phyloP scores from a whole-genome alignment of 768 basidiomycete genomes.

The Russula emetica region DNA sequence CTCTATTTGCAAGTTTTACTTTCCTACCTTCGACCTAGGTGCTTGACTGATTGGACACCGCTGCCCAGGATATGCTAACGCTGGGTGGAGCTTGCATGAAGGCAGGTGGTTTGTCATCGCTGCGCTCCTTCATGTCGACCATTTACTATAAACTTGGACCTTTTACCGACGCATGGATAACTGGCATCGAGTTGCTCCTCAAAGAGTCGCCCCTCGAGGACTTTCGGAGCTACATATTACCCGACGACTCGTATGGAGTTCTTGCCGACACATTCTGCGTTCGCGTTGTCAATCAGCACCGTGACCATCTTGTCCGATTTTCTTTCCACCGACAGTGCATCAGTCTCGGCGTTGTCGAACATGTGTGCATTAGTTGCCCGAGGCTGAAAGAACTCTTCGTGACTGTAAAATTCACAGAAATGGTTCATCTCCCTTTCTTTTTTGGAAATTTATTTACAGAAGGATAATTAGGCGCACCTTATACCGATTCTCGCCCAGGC shows the following conservation, averaged over 20 bases:
- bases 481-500: slow-evolving; percentile 44
- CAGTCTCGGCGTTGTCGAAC: slow-evolving; percentile 44
- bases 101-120: slow-evolving; percentile 38
- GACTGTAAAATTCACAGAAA: slow-evolving; percentile 43
- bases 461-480: slow-evolving; percentile 38
- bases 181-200: slow-evolving; percentile 42
- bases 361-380: slow-evolving; percentile 52
- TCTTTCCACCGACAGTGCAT: slow-evolving; percentile 64
- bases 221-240: slow-evolving; percentile 61
- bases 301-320: slow-evolving; percentile 48
- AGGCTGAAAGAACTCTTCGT: slow-evolving; percentile 62
- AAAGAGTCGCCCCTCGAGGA: slow-evolving; percentile 47
- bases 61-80: slow-evolving; percentile 48
- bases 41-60: neutral
- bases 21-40: slow-evolving; percentile 8
- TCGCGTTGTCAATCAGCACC: slow-evolving; percentile 48
- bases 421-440: slow-evolving; percentile 39
- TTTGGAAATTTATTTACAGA: neutral
- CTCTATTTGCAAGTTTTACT: slow-evolving; percentile 49
- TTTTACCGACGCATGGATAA: slow-evolving; percentile 40
- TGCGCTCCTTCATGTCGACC: slow-evolving; percentile 58
- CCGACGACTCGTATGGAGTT: slow-evolving; percentile 40
- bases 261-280: slow-evolving; percentile 50
- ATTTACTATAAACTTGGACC: slow-evolving; percentile 37
- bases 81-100: slow-evolving; percentile 42